Percentiles rank a stretch among this genome's conserved stretches.
Conservation (phyloP, 352 stramenopile genomes). For the Phytophthora hybrid region DNA sequence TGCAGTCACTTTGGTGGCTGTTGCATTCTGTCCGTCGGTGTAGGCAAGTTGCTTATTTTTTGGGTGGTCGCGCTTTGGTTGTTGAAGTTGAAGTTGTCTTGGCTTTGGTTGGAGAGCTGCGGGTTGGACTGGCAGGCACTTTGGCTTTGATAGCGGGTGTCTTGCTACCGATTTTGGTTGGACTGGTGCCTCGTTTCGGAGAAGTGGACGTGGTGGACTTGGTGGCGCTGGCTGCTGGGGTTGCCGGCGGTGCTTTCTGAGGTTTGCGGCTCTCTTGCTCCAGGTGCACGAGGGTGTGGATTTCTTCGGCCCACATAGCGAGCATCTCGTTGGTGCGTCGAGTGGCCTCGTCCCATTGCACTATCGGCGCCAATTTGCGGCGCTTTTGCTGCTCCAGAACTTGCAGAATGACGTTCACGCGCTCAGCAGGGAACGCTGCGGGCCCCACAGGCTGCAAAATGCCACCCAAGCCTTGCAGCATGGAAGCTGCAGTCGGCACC, state of each 20-base stretch:
- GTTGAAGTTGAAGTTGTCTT: constrained; percentile 25
- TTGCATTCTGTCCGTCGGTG: too few species aligned
- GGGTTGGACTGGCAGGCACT: constrained; percentile 14
- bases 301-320: constrained; percentile 70
- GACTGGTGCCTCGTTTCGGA: constrained; percentile 14
- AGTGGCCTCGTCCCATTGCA: constrained; percentile 67
- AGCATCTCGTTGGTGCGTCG: constrained; percentile 61
- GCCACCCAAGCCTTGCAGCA: constrained; percentile 51
- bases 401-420: constrained; percentile 52
- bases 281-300: constrained; percentile 58
- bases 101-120: constrained; percentile 18
- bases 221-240: constrained; percentile 3
- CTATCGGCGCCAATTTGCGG: constrained; percentile 35
- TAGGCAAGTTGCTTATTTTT: constrained; percentile 22
- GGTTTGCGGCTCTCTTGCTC: constrained; percentile 73
- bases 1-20: too few species aligned
- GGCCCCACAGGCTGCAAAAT: constrained; percentile 47
- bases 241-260: constrained; percentile 37
- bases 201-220: constrained; percentile 19
- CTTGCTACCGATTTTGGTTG: constrained; percentile 13
- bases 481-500: constrained; percentile 24
- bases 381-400: constrained; percentile 51
- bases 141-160: constrained; percentile 23
- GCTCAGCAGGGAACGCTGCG: constrained; percentile 52
- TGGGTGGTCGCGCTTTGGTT: constrained; percentile 14